These are phyloP conservation scores for Paraphaeosphaeria sporulosa DNA, from an alignment of 2,329 filamentous ascomycete species.

Conservation along the genomic window DNA sequence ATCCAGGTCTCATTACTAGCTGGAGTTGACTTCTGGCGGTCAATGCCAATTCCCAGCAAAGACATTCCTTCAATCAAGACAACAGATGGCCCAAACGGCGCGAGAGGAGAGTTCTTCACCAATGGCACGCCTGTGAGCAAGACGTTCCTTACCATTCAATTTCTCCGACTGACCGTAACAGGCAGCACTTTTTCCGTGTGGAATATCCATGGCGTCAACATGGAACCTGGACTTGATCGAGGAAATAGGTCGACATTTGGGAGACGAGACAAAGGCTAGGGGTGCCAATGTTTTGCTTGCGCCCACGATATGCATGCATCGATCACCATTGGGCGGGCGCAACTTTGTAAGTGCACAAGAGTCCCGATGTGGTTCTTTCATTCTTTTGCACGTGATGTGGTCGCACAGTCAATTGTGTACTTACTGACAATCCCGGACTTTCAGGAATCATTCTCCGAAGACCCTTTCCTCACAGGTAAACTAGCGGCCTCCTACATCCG, in stretches of 20 bases:
- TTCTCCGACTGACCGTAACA: slow-evolving; percentile 45
- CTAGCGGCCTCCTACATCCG: slow-evolving; percentile 75
- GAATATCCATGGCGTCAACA: slow-evolving; percentile 78
- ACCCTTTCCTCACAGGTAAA: slow-evolving; percentile 78
- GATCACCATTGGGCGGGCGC: slow-evolving; percentile 81
- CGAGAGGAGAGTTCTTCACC: slow-evolving; percentile 73
- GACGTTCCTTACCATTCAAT: slow-evolving; percentile 16
- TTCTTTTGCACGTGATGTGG: not conserved
- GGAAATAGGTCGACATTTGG: slow-evolving; percentile 74
- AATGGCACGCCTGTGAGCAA: slow-evolving; percentile 51
- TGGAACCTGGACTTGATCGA: slow-evolving; percentile 77
- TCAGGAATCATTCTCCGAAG: slow-evolving; percentile 78
- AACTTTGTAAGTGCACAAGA: slow-evolving; percentile 66
- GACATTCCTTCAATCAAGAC: slow-evolving; percentile 70
- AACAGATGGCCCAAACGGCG: slow-evolving; percentile 74
- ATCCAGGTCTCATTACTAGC: slow-evolving; percentile 46
- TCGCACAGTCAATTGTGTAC: not conserved
- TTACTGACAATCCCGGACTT: not conserved
- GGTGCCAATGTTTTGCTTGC: slow-evolving; percentile 77
- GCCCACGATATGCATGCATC: slow-evolving; percentile 82
- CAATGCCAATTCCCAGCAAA: slow-evolving; percentile 65
- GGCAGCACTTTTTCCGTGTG: slow-evolving; percentile 81
- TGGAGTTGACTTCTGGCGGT: slow-evolving; percentile 75
- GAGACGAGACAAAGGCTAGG: slow-evolving; percentile 74
- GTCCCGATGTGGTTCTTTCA: not conserved